Evolutionary conservation across 208 protist species (phyloP), one percentile per base, ranked within the genome.

Genomic region (Angomonas desouzai): DNA sequence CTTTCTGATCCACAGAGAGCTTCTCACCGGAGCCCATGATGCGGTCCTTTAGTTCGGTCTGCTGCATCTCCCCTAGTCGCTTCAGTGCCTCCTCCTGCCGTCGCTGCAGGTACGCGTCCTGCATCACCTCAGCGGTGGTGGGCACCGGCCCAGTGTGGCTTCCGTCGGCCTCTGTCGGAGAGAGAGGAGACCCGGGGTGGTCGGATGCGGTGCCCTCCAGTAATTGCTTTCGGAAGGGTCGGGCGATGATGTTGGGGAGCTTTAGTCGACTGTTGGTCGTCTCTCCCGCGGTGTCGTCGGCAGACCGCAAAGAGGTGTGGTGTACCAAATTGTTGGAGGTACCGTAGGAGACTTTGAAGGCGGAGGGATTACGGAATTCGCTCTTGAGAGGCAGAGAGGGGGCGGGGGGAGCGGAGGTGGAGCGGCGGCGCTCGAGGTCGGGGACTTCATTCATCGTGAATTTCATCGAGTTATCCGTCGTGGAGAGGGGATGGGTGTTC

Each of bases 61-160:
- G 53, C 49, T 70, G 38, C 43, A 62, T 25, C 48, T 72, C 55
- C 3, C 73, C 55, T 11, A 87, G 67, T 20, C 62, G 47, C 28
- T 68, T 45, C 58, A 83, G 32, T 1, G 77, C 76, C 40, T 83
- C 70, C 23, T 70, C 74, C 49, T 66, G 74, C 29, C 81, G 81
- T 11, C 74, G 70, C 48, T 74, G 28, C 27, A 69, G 63, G 63
- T 87, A 78, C 51, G 70, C 76, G 1, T 71, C 62, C 53, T 87
- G 72, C 38, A 87, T 76, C 27, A 87, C 71, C 4, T 49, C 36
- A n/a, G 77, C 68, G 9, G 57, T 25, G 57, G 13, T 11, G 6
- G 4, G 34, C n/a, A 22, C 20, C 2, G 47, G 3, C 29, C 10
- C 40, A 23, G 30, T 51, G 23, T 62, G 53, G 34, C 51, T 66